A percentile compares a stretch with the other conserved stretches of the same genome.
These are phyloP conservation scores for Solanum verrucosum DNA, from an alignment of 257 asterid species.

Conservation along the genomic window DNA sequence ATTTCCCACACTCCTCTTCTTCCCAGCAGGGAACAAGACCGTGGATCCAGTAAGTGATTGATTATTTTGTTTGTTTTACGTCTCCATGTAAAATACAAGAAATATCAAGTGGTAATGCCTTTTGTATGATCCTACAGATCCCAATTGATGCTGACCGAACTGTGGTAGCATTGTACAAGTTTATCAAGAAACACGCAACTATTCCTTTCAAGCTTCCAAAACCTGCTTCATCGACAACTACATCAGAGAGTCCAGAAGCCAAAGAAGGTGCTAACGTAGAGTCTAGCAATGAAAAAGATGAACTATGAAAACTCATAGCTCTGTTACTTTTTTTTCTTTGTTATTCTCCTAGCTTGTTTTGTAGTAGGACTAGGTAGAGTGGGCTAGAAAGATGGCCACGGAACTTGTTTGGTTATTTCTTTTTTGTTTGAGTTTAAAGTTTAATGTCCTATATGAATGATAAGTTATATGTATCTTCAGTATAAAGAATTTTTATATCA, in stretches of 20 bases:
- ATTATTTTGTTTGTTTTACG: background rate
- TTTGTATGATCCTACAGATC: conserved; percentile 34
- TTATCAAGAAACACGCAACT: conserved; percentile 73
- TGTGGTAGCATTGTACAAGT: conserved; percentile 79
- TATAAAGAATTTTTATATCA: background rate
- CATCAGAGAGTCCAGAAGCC: conserved; percentile 19
- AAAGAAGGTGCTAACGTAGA: conserved; percentile 16
- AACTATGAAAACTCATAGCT: conserved; percentile 34
- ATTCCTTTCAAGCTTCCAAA: conserved; percentile 82
- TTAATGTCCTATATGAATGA: background rate
- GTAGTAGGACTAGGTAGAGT: background rate
- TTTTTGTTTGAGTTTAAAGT: background rate
- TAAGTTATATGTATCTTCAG: background rate
- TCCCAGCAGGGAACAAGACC: conserved; percentile 86
- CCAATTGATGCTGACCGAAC: conserved; percentile 67
- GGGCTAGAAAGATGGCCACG: background rate
- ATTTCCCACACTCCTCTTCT: conserved; percentile 84
- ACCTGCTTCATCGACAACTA: conserved; percentile 28
- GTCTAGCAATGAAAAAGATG: conserved; percentile 49
- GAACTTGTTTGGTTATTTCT: background rate
- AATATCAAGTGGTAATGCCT: background rate
- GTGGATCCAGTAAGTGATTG: conserved; percentile 64
- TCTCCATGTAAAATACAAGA: background rate
- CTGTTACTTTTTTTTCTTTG: background rate
- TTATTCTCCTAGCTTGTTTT: background rate